Conservation (phyloP, 2,329 filamentous ascomycete species). For the Aspergillus transmontanensis region DNA sequence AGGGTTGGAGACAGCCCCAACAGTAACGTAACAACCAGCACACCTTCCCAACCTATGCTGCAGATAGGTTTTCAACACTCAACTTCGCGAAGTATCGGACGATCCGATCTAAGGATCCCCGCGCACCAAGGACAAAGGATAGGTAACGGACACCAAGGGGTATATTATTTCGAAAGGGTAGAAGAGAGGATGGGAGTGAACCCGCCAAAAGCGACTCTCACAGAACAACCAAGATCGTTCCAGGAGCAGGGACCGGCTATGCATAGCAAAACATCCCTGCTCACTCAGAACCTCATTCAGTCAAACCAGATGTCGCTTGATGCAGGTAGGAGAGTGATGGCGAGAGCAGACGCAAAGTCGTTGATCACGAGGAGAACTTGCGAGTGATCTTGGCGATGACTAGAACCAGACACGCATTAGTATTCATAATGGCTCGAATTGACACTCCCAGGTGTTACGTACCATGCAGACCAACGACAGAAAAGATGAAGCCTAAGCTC, state of each 20-base stretch:
- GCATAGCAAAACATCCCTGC: neutral
- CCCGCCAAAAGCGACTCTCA: neutral
- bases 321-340: neutral
- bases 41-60: constrained; percentile 30
- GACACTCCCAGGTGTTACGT: constrained; percentile 45
- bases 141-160: constrained; percentile 21
- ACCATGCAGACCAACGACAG: constrained; percentile 97
- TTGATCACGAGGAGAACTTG: constrained; percentile 68
- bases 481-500: constrained; percentile 98
- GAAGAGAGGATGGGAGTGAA: constrained; percentile 13
- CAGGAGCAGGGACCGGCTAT: neutral
- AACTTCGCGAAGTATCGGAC: constrained; percentile 24
- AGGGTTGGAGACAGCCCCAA: constrained; percentile 1
- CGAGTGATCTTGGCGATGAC: constrained; percentile 95
- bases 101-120: constrained; percentile 9
- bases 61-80: constrained; percentile 33
- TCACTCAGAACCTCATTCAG: constrained; percentile 1
- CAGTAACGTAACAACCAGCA: constrained; percentile 10
- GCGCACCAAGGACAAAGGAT: constrained; percentile 18
- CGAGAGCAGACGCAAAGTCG: constrained; percentile 1
- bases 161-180: constrained; percentile 25
- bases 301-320: neutral
- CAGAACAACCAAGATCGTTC: neutral
- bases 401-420: constrained; percentile 40
- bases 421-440: neutral